Base-by-base conservation (phyloP, 768 basidiomycete species). In the Rubroboletus pulcherrimus region DNA sequence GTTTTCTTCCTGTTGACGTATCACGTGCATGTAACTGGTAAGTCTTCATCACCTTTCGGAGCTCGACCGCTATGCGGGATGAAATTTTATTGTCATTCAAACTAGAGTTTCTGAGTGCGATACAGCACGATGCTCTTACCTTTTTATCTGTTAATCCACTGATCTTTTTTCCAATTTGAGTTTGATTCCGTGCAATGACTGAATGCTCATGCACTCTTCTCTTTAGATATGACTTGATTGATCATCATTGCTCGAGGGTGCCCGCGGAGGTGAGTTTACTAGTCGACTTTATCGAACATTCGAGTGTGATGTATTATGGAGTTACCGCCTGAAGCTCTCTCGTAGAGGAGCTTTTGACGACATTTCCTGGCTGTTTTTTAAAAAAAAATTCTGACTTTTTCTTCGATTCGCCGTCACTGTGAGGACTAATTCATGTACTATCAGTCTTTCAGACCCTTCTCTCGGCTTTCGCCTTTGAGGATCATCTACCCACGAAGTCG, bases 61-160 rank as follows among this genome's bases (percentile, higher is more conserved):
- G 44, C 2, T 4, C 49, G 43, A 58, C 63, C 43, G 10, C 46
- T 53, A 48, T 48, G 53, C 50, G 54, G 62, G 85, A 87, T 86
- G 86, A 89, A 21, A 75, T 59, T 73, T 33, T 38, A 67, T 77
- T 73, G 75, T 80, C 66, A 62, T 83, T 87, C 88, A 91, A 91
- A 91, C 89, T 91, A 91, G 88, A 91, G 88, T 91, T 85, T 90
- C 79, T 91, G 89, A 91, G 89, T 73, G 84, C 78, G 56, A 58
- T 59, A 63, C 7, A 71, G 80, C 81, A 75, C 86, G 64, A 85
- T 90, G 89, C 81, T 89, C 84, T 86, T 57, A 78, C 57, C 70
- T 4, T 47, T 26, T 64, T 79, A 75, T 77, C 80, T 81, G 75
- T 79, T 77, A 78, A 78, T 83, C 81, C 77, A 78, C 86, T 88